Conservation (phyloP, 345 rosid genomes). For the Pugionium cornutum region DNA sequence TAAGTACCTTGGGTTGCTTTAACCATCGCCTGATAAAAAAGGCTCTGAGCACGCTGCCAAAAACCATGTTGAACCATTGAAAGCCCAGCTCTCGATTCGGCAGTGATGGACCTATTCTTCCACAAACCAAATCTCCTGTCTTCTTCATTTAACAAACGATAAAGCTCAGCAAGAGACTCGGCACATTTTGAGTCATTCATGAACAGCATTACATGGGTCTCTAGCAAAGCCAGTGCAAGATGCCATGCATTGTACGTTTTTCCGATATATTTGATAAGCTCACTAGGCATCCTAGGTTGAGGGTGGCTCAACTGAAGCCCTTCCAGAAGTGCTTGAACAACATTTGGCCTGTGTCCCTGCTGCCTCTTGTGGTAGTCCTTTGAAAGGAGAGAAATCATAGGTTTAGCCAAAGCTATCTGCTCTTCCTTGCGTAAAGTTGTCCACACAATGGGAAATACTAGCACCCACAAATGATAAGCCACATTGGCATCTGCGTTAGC, state of each 20-base stretch:
- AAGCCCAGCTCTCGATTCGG: constrained; percentile 95
- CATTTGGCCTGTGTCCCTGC: constrained; percentile 87
- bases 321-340: constrained; percentile 97
- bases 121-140: constrained; percentile 98
- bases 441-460: constrained; percentile 98
- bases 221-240: constrained; percentile 81
- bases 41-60: constrained; percentile 93
- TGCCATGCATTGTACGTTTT: constrained; percentile 99
- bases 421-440: constrained; percentile 82
- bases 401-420: constrained; percentile 82
- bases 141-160: constrained; percentile 88
- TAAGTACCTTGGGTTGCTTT: constrained; percentile 99
- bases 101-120: constrained; percentile 86
- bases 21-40: constrained; percentile 93
- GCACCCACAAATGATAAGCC: constrained; percentile 95
- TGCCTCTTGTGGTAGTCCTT: constrained; percentile 97
- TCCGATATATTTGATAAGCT: constrained; percentile 92
- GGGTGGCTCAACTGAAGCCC: constrained; percentile 99
- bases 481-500: constrained; percentile 93
- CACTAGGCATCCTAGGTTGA: constrained; percentile 98
- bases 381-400: constrained; percentile 77
- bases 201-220: constrained; percentile 91
- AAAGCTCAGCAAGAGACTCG: constrained; percentile 94
- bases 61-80: constrained; percentile 97
- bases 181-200: constrained; percentile 87